A percentile compares a stretch with the other conserved stretches of the same genome.
Evolutionary conservation across 2,329 filamentous ascomycete species (phyloP).

Genomic region (Apiospora hydei): DNA sequence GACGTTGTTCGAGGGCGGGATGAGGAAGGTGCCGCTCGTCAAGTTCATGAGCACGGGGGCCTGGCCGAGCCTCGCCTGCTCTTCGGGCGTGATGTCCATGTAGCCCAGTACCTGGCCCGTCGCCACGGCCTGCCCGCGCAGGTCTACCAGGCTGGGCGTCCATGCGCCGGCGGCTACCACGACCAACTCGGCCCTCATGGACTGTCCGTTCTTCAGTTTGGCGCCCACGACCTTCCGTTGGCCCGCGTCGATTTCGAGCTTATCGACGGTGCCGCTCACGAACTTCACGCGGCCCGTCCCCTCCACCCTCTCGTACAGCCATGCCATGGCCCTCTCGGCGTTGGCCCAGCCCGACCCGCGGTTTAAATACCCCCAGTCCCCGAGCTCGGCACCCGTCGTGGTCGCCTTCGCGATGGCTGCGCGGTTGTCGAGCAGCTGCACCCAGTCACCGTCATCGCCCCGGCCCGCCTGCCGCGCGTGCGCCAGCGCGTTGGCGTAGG

Average conservation of each 20-base stretch:
- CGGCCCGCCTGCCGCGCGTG: conserved; percentile 52
- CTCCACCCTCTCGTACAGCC: conserved; percentile 62
- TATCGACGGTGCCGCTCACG: conserved; percentile 56
- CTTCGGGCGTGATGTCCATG: conserved; percentile 73
- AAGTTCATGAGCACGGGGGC: conserved; percentile 80
- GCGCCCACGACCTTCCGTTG: conserved; percentile 61
- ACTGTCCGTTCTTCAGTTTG: conserved; percentile 56
- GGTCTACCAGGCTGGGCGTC: conserved; percentile 79
- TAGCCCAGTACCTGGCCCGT: conserved; percentile 86
- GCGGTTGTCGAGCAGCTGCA: conserved; percentile 53
- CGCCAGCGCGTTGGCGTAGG: conserved; percentile 66
- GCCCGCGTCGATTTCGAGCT: conserved; percentile 46
- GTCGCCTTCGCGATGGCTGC: conserved; percentile 53
- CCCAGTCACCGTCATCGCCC: conserved; percentile 38
- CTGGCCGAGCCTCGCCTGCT: conserved; percentile 69
- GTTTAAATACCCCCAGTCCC: conserved; percentile 77
- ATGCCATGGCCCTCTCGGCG: conserved; percentile 73
- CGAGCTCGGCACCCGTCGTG: conserved; percentile 59
- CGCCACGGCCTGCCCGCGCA: conserved; percentile 77
- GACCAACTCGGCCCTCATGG: conserved; percentile 72
- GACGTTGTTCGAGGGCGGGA: conserved; percentile 68
- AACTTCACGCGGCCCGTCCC: conserved; percentile 64
- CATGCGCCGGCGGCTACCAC: conserved; percentile 88
- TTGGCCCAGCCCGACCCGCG: conserved; percentile 80
- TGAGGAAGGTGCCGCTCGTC: conserved; percentile 75